Evolutionary conservation across 129 eudicot genomes (phyloP).

Genomic region (Lactuca saligna): DNA sequence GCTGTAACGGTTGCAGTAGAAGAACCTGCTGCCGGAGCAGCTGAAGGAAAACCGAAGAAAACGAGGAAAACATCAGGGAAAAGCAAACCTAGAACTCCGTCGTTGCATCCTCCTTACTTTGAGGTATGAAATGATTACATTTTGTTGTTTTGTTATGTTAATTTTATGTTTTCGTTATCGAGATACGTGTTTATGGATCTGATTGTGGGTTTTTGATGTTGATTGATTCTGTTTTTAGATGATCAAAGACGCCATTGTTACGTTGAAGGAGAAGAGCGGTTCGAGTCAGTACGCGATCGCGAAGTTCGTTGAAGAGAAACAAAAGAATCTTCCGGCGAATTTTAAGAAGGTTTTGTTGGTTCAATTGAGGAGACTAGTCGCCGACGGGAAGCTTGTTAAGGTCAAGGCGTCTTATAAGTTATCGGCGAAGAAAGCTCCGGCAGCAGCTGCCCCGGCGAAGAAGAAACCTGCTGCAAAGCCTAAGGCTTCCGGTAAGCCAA

Average conservation of each 20-base stretch:
- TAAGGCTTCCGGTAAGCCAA: slow-evolving; percentile 12
- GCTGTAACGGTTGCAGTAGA: slow-evolving; percentile 19
- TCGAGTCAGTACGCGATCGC: slow-evolving; percentile 64
- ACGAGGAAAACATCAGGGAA: slow-evolving; percentile 33
- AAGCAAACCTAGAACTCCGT: slow-evolving; percentile 35
- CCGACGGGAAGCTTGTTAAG: slow-evolving; percentile 48
- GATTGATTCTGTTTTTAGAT: slow-evolving; percentile 33
- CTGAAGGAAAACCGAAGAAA: slow-evolving; percentile 29
- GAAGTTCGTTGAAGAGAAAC: slow-evolving; percentile 53
- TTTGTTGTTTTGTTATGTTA: not conserved
- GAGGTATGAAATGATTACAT: slow-evolving; percentile 35
- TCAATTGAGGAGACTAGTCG: slow-evolving; percentile 50
- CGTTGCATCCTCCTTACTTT: slow-evolving; percentile 63
- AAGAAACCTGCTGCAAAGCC: slow-evolving; percentile 28
- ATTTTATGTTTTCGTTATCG: not conserved
- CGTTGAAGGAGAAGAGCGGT: slow-evolving; percentile 58
- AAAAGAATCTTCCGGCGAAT: slow-evolving; percentile 46
- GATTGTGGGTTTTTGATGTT: not conserved
- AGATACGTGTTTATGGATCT: not conserved
- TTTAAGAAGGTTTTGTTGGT: slow-evolving; percentile 44
- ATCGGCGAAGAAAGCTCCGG: slow-evolving; percentile 23
- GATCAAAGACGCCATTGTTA: slow-evolving; percentile 50
- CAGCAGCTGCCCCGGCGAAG: slow-evolving; percentile 5
- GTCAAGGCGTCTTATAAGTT: slow-evolving; percentile 49
- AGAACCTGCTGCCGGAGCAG: slow-evolving; percentile 10